Conservation (phyloP, 225 moss, liverwort and hornwort genomes). For the Anthoceros angustus region DNA sequence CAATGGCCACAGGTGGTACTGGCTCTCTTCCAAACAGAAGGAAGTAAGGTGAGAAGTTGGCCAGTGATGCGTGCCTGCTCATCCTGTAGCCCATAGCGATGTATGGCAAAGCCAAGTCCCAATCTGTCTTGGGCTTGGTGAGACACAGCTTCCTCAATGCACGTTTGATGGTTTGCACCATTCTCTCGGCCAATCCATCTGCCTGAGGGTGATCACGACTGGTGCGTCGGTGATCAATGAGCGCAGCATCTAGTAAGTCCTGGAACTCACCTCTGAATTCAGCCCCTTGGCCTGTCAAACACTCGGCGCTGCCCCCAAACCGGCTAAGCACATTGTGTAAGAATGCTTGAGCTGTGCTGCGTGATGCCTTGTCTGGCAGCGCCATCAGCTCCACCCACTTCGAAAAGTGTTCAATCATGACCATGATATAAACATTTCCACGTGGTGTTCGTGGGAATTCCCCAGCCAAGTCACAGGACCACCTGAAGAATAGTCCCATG, state of each 20-base stretch:
- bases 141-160: background rate
- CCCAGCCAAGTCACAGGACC: background rate
- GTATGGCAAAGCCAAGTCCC: no score
- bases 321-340: background rate
- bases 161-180: no score
- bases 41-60: background rate
- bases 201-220: background rate
- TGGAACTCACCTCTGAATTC: background rate
- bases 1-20: background rate
- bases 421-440: background rate
- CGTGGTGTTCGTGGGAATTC: background rate
- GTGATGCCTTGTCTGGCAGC: background rate
- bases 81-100: slow-evolving; percentile 4
- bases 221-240: background rate
- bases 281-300: background rate
- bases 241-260: background rate
- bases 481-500: background rate
- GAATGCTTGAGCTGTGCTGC: background rate
- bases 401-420: background rate
- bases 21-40: slow-evolving; percentile 1
- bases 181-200: background rate
- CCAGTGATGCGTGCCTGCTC: background rate
- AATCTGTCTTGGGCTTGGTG: background rate
- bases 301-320: slow-evolving; percentile 1
- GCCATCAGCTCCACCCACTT: slow-evolving; percentile 9